Evolutionary conservation across 371 early-diverging fungal species (phyloP), one percentile per base, ranked within the genome.

Genomic region (Synchytrium microbalum): DNA sequence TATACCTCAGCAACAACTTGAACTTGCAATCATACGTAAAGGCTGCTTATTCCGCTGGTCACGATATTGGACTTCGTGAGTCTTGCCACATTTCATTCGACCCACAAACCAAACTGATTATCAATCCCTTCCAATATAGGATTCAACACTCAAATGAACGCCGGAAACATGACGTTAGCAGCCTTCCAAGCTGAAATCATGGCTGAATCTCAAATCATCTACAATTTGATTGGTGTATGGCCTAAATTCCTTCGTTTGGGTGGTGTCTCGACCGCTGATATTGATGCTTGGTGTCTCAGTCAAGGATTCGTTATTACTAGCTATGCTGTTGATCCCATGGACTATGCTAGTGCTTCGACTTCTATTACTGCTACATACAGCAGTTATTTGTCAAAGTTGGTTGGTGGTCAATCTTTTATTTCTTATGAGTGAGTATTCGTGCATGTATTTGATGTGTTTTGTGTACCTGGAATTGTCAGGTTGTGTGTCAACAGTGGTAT

Each of bases 61-160:
- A 38, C 19, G 46, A 38, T 38, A 38, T 38, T 38, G 46, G 46
- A 38, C 46, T 38, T 5, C 5, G 46, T 38, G 19, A 19, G 19
- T 19, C 5, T 38, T 19, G 46, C 19, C 46, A 19, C 19, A 10
- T 10, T 19, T 38, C 46, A 10, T 5, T 19, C 19, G 46, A 19
- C 10, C 10, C 5, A 5, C 5, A 38, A 38, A 19, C 46, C 46
- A 10, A 19, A 10, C 19, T 38, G 10, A 19, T 10, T 38, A 19
- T 10, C 46, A 19, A 38, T 38, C 10, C 5, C 10, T 10, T 38
- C 19, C 46, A 38, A 38, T 19, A 38, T 38, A 38, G 46, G 46
- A 19, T 38, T 38, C 46, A 38, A 38, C 46, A 38, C 46, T 38
- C 46, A 38, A 38, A 38, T 38, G 46, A 38, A 38, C 46, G 46